Evolutionary conservation across 2,329 filamentous ascomycete species (phyloP), one percentile per base, ranked within the genome.

Genomic region (Colletotrichum paranaense): DNA sequence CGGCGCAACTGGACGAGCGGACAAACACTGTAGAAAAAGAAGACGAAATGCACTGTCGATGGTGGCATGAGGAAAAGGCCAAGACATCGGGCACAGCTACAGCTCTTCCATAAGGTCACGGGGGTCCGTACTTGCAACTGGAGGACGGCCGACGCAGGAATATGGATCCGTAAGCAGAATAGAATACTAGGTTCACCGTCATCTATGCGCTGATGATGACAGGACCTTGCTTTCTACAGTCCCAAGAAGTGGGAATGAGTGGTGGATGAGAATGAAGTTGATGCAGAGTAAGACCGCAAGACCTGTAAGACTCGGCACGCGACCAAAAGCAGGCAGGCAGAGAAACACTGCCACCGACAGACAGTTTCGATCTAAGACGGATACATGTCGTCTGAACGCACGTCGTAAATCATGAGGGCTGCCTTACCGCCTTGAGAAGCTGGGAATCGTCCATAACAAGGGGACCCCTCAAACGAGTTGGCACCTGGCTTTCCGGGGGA

Each of bases 1-100:
- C 42, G 19, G 42, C 42, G 42, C 8, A 22, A 49, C 19, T 49
- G 42, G 19, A 49, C 42, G 32, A 53, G n/a, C 38, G 26, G 60
- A 22, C 66, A 73, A 73, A 73, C 70, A 73, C 66, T 69, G 70
- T 73, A 46, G 64, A 60, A 64, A 24, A 35, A 14, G 3, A 22
- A 9, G 8, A 56, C n/a, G 30, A 55, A 55, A 49, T 32, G 35
- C 67, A 73, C 70, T 73, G 67, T 65, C 46, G n/a, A 57, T 16
- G 24, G 28, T 46, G 19, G 26, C 35, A 52, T 9, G 24, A 28
- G 28, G 24, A 32, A 32, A 26, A 9, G 16, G 67, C 66, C 66
- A 56, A 71, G 70, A 12, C 46, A 5, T 73, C 19, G 68, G 68
- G 72, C 72, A 72, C 52, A 28, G 35, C 56, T 62, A 63, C 71